Evolutionary conservation across 768 basidiomycete genomes (phyloP).

Genomic region (Calocera cornea): DNA sequence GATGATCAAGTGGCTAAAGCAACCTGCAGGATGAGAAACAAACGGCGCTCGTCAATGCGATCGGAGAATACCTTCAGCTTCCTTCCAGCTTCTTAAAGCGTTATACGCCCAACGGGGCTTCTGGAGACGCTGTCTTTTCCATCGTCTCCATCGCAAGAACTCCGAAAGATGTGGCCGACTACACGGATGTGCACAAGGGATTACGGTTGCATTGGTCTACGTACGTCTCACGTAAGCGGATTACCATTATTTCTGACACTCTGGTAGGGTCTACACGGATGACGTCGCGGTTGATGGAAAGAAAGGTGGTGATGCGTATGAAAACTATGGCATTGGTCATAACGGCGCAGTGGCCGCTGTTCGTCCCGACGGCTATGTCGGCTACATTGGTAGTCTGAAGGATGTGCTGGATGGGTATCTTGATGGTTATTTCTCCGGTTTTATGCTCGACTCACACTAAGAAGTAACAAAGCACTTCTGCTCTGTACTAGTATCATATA

Average conservation of each 20-base stretch:
- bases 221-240: constrained; percentile 20
- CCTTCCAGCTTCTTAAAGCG: constrained; percentile 18
- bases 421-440: constrained; percentile 8
- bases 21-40: neutral
- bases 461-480: constrained; percentile 22
- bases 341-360: constrained; percentile 41
- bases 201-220: constrained; percentile 48
- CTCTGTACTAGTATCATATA: too few relatives aligned
- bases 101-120: constrained; percentile 21
- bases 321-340: constrained; percentile 38
- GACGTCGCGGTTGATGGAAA: constrained; percentile 34
- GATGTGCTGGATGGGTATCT: constrained; percentile 15
- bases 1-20: neutral
- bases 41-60: neutral
- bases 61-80: neutral
- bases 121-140: constrained; percentile 20
- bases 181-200: constrained; percentile 34
- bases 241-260: neutral
- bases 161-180: constrained; percentile 23
- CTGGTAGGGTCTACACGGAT: constrained; percentile 44
- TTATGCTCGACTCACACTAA: constrained; percentile 1
- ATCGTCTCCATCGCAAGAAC: constrained; percentile 22
- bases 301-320: constrained; percentile 43
- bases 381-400: constrained; percentile 37
- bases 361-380: constrained; percentile 55